Evolutionary conservation across 495 filamentous ascomycete genomes (phyloP).

Genomic region (Melanomma pulvis-pyrius): DNA sequence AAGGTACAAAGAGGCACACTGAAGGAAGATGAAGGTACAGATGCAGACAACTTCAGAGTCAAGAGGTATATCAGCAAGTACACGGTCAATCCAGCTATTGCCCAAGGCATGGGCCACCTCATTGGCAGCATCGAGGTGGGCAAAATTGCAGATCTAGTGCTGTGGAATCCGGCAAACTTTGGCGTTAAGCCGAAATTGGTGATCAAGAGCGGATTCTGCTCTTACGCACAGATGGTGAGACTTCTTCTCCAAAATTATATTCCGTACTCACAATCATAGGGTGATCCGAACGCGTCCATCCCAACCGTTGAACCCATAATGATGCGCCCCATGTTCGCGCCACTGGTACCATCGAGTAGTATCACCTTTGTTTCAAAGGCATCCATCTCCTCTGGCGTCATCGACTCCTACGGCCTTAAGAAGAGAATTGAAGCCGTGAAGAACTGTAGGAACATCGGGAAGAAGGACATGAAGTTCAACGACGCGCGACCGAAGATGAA

Average conservation of each 20-base stretch:
- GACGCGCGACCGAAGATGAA: constrained; percentile 85
- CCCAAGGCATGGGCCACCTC: constrained; percentile 90
- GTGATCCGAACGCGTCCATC: constrained; percentile 92
- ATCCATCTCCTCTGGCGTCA: constrained; percentile 64
- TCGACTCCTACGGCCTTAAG: constrained; percentile 72
- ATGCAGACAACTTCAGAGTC: constrained; percentile 89
- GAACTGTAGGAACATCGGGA: constrained; percentile 77
- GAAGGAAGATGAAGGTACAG: constrained; percentile 76
- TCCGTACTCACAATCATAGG: constrained; percentile 51
- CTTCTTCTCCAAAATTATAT: not conserved
- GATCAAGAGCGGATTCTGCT: constrained; percentile 89
- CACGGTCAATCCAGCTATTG: constrained; percentile 92
- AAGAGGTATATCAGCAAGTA: constrained; percentile 96
- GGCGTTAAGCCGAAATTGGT: constrained; percentile 84
- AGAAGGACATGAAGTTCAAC: constrained; percentile 95
- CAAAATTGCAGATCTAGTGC: constrained; percentile 87
- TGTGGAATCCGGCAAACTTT: constrained; percentile 87
- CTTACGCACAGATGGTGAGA: constrained; percentile 80
- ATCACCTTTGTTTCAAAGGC: constrained; percentile 83
- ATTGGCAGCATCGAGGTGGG: constrained; percentile 88
- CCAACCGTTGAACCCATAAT: constrained; percentile 88
- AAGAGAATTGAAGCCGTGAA: constrained; percentile 83
- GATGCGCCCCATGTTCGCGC: constrained; percentile 83
- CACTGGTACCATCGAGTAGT: constrained; percentile 69
- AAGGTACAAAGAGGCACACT: constrained; percentile 81